Evolutionary conservation across 163 green algal genomes (phyloP).

Genomic region (Scenedesmus sp.): DNA sequence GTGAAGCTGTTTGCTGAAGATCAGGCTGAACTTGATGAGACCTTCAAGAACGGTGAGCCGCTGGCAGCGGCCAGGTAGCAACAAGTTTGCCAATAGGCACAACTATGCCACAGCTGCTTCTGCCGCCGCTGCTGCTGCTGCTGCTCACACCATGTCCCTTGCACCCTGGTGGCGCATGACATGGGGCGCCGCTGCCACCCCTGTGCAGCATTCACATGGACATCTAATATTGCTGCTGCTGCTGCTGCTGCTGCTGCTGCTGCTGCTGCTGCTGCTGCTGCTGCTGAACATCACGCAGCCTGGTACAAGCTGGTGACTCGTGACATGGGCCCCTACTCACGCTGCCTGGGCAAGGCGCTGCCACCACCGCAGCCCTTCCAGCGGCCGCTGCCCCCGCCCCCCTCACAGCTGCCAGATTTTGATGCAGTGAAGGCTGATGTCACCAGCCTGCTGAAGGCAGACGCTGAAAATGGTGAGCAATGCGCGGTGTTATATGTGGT

Average conservation of each 20-base stretch:
- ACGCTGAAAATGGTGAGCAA: too few species aligned
- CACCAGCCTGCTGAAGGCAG: not conserved
- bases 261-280: not conserved
- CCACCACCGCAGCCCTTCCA: slow-evolving; percentile 22
- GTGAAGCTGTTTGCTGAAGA: slow-evolving; percentile 60
- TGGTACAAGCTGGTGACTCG: slow-evolving; percentile 67
- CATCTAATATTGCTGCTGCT: not conserved
- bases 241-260: not conserved
- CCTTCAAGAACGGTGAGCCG: slow-evolving; percentile 52
- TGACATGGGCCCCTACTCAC: slow-evolving; percentile 59
- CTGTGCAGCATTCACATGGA: too few species aligned
- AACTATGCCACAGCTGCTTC: too few species aligned
- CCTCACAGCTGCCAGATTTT: not conserved
- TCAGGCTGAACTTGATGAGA: slow-evolving; percentile 37
- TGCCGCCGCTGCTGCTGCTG: slow-evolving; percentile 19
- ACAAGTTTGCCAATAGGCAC: too few species aligned
- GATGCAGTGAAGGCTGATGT: not conserved
- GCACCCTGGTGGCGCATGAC: slow-evolving; percentile 59
- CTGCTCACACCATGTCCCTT: not conserved
- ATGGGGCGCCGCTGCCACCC: slow-evolving; percentile 59
- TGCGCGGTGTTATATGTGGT: too few species aligned
- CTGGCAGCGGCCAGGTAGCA: too few species aligned
- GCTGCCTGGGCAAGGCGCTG: slow-evolving; percentile 51
- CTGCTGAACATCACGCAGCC: not conserved
- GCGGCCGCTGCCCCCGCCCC: slow-evolving; percentile 5